Evolutionary conservation across 306 rosid species (phyloP).

Genomic region (Quercus wislizeni): DNA sequence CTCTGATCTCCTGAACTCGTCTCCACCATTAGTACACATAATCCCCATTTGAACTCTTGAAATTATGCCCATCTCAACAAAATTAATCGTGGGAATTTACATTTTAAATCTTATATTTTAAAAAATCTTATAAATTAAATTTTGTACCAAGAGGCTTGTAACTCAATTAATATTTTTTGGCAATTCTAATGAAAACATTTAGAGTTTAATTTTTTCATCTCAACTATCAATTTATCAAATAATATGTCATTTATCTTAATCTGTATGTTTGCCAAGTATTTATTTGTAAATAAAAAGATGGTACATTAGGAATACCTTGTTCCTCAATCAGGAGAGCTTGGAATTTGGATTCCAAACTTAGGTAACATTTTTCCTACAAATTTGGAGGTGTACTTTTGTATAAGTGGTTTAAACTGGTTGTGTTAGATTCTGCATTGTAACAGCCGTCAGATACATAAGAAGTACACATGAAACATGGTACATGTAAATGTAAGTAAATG

Average conservation of each 20-base stretch:
- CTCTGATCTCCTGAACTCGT: not conserved
- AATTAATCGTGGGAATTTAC: not conserved
- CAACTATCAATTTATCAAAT: no score
- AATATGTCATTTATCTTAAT: no score
- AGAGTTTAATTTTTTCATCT: no score
- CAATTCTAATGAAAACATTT: accelerated
- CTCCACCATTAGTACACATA: not conserved
- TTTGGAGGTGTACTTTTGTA: no score
- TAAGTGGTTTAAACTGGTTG: no score
- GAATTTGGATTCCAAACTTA: not conserved
- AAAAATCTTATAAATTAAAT: no score
- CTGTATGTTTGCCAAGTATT: no score
- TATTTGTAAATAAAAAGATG: no score
- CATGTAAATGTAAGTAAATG: not conserved
- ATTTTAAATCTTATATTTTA: no score
- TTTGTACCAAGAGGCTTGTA: accelerated
- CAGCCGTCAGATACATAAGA: constrained; percentile 1
- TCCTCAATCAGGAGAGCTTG: no score
- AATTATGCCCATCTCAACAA: not conserved
- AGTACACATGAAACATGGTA: constrained; percentile 6
- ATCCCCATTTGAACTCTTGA: not conserved
- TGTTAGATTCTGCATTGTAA: not conserved
- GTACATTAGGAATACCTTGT: no score
- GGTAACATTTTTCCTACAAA: no score
- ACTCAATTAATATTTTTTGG: accelerated